Evolutionary conservation across 345 rosid genomes (phyloP), one percentile per base, ranked within the genome.

Genomic region (Brassica cretica): DNA sequence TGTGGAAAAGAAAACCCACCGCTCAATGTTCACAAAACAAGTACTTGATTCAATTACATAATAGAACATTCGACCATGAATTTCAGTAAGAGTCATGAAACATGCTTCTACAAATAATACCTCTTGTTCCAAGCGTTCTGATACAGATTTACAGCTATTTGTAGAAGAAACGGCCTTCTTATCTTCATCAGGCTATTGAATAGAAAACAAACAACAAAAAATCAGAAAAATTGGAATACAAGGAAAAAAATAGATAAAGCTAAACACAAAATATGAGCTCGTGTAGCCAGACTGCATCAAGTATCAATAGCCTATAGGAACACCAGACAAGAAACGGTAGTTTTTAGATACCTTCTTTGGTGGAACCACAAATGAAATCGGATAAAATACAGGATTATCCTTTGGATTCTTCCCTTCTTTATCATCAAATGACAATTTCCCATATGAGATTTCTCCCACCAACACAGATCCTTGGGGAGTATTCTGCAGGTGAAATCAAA

Each of bases 121-220:
- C 99, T 91, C 96, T 78, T 93, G 89, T 73, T 88, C 90, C 72
- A 95, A 75, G 44, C 92, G 98, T 78, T 93, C 91, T 6, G 92
- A 81, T 51, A 87, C 88, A 71, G 91, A 41, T 78, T 86, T 91
- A 21, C 84, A 72, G 85, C 84, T 24, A 76, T 80, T 79, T 76
- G 94, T 33, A 29, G 91, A 71, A 84, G 93, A 84, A 64, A 78
- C 82, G 66, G 88, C 87, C 71, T 85, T 89, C 76, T 88, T 90
- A 58, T 91, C 94, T 76, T 89, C 96, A 39, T 89, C 97, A 64
- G 84, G 82, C 98, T 94, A 86, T 71, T 37, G 78, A 60, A 80
- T 35, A 56, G 53, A 8, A 72, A 53, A 68, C 46, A 44, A 19
- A 55, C 35, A 59, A 11, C 56, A 67, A 16, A 39, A 70, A 8